Evolutionary conservation across 176 grass and related monocot species (phyloP).

Genomic region (Ensete glaucum): DNA sequence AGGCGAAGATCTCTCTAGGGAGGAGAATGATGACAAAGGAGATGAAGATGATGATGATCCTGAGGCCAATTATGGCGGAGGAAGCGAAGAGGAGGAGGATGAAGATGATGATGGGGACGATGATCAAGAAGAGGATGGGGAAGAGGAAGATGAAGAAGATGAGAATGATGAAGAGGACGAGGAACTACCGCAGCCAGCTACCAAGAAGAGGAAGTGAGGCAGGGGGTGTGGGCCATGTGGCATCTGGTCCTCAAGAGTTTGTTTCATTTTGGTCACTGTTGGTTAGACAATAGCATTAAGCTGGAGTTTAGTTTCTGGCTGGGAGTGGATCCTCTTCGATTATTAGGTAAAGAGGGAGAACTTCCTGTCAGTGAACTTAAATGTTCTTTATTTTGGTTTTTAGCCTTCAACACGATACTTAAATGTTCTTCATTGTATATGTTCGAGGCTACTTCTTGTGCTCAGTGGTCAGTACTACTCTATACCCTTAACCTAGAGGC

Average conservation of each 20-base stretch:
- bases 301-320: not conserved
- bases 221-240: not conserved
- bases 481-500: too few relatives aligned
- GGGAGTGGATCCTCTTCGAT: not conserved
- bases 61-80: constrained; percentile 40
- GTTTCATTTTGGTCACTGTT: not conserved
- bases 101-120: constrained; percentile 15
- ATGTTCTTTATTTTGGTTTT: not conserved
- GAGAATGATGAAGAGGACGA: constrained; percentile 43
- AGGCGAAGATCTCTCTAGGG: constrained; percentile 30
- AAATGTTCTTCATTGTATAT: not conserved
- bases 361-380: not conserved
- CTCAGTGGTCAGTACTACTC: too few relatives aligned
- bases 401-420: not conserved
- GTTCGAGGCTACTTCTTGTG: not conserved
- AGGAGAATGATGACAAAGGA: constrained; percentile 34
- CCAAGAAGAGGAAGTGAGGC: constrained; percentile 84
- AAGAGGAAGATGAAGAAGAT: constrained; percentile 29
- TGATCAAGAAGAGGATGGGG: constrained; percentile 5
- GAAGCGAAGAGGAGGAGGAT: constrained; percentile 24
- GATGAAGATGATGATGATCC: constrained; percentile 47
- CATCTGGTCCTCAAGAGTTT: not conserved
- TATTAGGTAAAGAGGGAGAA: not conserved
- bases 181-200: constrained; percentile 36
- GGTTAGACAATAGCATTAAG: not conserved